Evolutionary conservation across 352 stramenopile genomes (phyloP).

Genomic region (Pythium folliculosum): DNA sequence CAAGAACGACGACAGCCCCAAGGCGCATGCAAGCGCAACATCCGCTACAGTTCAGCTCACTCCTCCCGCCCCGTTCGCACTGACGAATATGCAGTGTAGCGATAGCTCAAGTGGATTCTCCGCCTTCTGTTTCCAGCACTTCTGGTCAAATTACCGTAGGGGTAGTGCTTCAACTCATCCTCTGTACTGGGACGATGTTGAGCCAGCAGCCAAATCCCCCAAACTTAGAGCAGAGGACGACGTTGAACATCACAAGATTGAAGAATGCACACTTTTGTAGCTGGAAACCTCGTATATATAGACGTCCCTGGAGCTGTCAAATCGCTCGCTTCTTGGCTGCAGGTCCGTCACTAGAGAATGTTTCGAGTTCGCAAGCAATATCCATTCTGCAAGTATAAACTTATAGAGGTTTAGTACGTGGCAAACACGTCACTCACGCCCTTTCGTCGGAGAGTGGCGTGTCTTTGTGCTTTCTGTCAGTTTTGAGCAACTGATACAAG

Average conservation of each 20-base stretch:
- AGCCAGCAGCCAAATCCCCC: background rate
- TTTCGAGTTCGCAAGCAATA: background rate
- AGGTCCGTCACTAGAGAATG: background rate
- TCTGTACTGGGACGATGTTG: background rate
- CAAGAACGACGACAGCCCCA: background rate
- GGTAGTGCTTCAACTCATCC: constrained; percentile 16
- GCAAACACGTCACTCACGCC: constrained; percentile 24
- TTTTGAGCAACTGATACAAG: too few species aligned
- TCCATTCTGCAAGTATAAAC: background rate
- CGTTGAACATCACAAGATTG: background rate
- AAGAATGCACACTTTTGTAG: background rate
- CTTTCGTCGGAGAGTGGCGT: too few species aligned
- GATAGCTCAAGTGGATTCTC: background rate
- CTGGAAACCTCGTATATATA: background rate
- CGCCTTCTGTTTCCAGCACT: background rate
- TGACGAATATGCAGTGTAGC: constrained; percentile 1
- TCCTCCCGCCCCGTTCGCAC: background rate
- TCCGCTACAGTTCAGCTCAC: background rate
- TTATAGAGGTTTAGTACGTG: constrained; percentile 20
- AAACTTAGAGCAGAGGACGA: constrained; percentile 7
- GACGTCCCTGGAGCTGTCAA: background rate
- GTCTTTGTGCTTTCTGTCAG: too few species aligned
- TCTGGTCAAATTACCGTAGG: background rate
- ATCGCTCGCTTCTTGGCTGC: background rate
- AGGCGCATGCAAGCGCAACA: background rate